A percentile compares a stretch with the other conserved stretches of the same genome.
Conservation (phyloP, 2,329 filamentous ascomycete genomes). For the Trichoderma atroviride region DNA sequence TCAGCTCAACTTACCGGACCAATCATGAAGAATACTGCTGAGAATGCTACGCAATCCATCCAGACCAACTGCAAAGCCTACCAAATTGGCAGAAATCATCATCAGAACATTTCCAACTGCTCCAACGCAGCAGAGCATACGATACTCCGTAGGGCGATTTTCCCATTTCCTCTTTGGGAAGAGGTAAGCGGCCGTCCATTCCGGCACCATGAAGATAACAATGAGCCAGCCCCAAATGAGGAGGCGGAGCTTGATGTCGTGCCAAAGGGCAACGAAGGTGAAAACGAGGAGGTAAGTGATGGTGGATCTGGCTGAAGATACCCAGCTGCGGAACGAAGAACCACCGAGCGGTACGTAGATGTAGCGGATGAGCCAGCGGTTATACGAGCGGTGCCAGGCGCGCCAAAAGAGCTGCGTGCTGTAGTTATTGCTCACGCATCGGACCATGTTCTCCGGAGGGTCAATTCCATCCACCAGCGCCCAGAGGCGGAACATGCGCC, state of each 20-base stretch:
- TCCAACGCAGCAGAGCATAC: constrained; percentile 78
- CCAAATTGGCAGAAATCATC: constrained; percentile 95
- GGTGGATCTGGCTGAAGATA: constrained; percentile 59
- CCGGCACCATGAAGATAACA: constrained; percentile 89
- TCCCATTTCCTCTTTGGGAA: constrained; percentile 78
- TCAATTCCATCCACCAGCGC: constrained; percentile 86
- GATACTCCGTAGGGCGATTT: constrained; percentile 69
- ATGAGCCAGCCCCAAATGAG: constrained; percentile 98
- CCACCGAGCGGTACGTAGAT: constrained; percentile 92
- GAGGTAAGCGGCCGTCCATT: constrained; percentile 69
- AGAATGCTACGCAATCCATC: constrained; percentile 83
- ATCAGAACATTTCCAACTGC: constrained; percentile 84
- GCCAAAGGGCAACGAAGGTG: constrained; percentile 97
- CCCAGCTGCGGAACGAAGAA: constrained; percentile 51
- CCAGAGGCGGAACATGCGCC: constrained; percentile 99
- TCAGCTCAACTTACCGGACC: constrained; percentile 56
- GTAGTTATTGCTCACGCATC: constrained; percentile 95
- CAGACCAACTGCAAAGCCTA: constrained; percentile 90
- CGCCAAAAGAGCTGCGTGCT: constrained; percentile 92
- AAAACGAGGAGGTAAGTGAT: constrained; percentile 84
- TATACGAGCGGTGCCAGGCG: constrained; percentile 92
- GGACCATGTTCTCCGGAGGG: constrained; percentile 96
- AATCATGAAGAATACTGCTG: constrained; percentile 73
- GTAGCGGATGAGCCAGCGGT: constrained; percentile 92
- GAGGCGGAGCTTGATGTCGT: constrained; percentile 89